Evolutionary conservation across 208 protist species (phyloP).

Genomic region (Trypanosoma melophagium): DNA sequence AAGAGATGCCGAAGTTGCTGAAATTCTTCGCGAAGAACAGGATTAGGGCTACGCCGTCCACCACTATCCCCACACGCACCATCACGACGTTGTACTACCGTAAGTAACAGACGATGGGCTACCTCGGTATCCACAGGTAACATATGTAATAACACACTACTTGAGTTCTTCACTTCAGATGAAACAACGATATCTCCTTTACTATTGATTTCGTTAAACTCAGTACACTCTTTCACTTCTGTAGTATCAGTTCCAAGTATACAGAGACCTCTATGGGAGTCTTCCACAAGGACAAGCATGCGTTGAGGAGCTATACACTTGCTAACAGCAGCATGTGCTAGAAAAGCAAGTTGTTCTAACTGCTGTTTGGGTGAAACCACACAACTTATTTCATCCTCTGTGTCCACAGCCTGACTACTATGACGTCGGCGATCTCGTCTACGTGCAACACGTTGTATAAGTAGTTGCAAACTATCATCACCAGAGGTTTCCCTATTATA

Average conservation of each 20-base stretch:
- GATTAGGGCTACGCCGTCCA: conserved; percentile 60
- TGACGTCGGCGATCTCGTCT: conserved; percentile 1
- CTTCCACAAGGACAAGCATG: conserved; percentile 60
- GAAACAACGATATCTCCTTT: background rate
- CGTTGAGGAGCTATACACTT: conserved; percentile 68
- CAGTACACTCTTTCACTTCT: conserved; percentile 30
- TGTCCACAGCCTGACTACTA: background rate
- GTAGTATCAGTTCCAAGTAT: conserved; percentile 46
- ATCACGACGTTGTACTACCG: conserved; percentile 51
- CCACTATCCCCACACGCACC: conserved; percentile 20
- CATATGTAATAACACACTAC: conserved; percentile 36
- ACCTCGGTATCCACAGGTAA: conserved; percentile 49
- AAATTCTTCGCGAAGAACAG: conserved; percentile 67
- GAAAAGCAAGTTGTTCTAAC: conserved; percentile 53
- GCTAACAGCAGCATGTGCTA: conserved; percentile 58
- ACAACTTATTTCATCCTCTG: background rate
- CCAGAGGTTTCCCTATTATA: background rate
- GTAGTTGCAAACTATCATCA: conserved; percentile 11
- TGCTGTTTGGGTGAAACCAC: conserved; percentile 16
- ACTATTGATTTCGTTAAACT: background rate
- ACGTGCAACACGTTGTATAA: conserved; percentile 17
- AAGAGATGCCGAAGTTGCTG: conserved; percentile 38
- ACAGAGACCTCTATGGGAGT: conserved; percentile 44
- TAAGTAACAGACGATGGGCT: conserved; percentile 65
- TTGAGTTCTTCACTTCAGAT: background rate